Evolutionary conservation across 1,139 yeast species (phyloP).

Genomic region (Debaryomyces sp.): DNA sequence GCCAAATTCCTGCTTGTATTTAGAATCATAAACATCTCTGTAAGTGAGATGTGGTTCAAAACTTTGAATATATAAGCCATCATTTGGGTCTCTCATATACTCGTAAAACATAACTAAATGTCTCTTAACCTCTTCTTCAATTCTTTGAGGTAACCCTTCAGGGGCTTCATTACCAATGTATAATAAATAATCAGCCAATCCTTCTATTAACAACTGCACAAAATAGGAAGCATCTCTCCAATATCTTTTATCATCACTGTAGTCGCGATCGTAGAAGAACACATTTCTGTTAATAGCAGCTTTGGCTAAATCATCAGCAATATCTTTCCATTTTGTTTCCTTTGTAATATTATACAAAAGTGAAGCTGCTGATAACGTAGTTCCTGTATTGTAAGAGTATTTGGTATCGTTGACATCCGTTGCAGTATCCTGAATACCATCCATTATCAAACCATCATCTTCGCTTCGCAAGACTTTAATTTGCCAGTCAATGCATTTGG

Average conservation of each 20-base stretch:
- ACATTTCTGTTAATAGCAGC: conserved; percentile 60
- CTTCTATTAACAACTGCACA: conserved; percentile 66
- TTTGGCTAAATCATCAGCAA: conserved; percentile 61
- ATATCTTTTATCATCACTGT: conserved; percentile 56
- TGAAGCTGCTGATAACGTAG: conserved; percentile 59
- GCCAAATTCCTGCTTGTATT: conserved; percentile 58
- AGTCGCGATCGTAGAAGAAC: conserved; percentile 68
- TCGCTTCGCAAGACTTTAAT: conserved; percentile 55
- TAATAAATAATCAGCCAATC: conserved; percentile 65
- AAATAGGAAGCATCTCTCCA: conserved; percentile 70
- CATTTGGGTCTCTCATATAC: conserved; percentile 59
- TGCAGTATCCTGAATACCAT: conserved; percentile 59
- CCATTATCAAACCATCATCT: conserved; percentile 59
- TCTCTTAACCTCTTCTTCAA: conserved; percentile 48
- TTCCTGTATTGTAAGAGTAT: conserved; percentile 74
- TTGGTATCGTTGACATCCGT: conserved; percentile 52
- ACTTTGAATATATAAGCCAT: conserved; percentile 63
- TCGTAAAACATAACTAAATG: conserved; percentile 58
- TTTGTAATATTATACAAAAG: conserved; percentile 55
- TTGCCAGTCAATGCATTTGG: conserved; percentile 57
- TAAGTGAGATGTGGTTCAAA: conserved; percentile 64
- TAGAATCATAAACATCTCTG: conserved; percentile 47
- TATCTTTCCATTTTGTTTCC: conserved; percentile 55
- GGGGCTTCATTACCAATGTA: conserved; percentile 51
- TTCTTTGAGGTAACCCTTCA: conserved; percentile 34